Conservation (phyloP, 345 rosid genomes). For the Bruguiera gymnorhiza region DNA sequence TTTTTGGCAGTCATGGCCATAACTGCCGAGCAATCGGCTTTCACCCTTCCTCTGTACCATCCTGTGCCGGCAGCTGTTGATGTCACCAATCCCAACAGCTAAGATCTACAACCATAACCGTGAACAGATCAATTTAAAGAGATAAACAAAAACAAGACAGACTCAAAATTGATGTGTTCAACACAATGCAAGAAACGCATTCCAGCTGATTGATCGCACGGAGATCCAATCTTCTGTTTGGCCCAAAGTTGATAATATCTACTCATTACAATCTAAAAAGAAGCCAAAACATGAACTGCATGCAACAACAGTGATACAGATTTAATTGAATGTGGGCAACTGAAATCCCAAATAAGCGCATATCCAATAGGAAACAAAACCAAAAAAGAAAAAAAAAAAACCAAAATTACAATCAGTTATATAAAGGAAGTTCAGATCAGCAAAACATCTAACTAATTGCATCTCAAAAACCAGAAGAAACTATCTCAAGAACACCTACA, state of each 20-base stretch:
- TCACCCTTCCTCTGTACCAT: conserved; percentile 70
- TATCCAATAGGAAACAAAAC: background rate
- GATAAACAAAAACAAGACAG: background rate
- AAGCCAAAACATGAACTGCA: background rate
- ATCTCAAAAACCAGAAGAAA: background rate
- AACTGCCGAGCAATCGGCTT: conserved; percentile 76
- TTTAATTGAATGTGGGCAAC: background rate
- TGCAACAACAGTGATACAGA: background rate
- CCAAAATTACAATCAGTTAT: background rate
- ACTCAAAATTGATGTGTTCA: background rate
- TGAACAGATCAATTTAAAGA: background rate
- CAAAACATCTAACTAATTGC: conserved; percentile 13
- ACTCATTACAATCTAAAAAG: background rate
- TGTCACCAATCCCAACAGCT: conserved; percentile 26
- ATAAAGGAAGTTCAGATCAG: conserved; percentile 17
- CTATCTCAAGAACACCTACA: background rate
- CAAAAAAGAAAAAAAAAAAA: no score
- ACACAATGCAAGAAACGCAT: background rate
- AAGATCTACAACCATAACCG: conserved; percentile 9
- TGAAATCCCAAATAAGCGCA: background rate
- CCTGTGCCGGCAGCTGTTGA: conserved; percentile 28
- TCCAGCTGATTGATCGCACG: background rate
- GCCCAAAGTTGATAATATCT: background rate
- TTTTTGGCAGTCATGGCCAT: conserved; percentile 46
- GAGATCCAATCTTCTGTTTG: background rate